Evolutionary conservation across 768 basidiomycete species (phyloP).

Genomic region (Pisolithus sp.): DNA sequence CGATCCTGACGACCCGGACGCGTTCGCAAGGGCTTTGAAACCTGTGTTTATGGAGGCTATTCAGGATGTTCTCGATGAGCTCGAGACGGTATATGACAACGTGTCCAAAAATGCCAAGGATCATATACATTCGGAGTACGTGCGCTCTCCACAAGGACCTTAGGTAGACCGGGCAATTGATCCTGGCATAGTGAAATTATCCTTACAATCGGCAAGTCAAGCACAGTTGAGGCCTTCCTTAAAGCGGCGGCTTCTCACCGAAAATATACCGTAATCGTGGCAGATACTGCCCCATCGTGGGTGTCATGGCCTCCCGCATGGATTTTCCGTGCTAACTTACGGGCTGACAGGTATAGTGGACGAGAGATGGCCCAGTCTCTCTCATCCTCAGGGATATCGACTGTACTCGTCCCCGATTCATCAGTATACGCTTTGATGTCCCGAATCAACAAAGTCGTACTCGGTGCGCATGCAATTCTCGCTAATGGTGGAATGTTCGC

Average conservation of each 20-base stretch:
- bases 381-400: constrained; percentile 75
- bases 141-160: constrained; percentile 3
- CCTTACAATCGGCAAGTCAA: constrained; percentile 88
- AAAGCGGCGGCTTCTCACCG: constrained; percentile 84
- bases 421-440: constrained; percentile 96
- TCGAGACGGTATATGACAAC: constrained; percentile 93
- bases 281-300: constrained; percentile 91
- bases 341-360: constrained; percentile 62
- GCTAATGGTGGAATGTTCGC: constrained; percentile 97
- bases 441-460: constrained; percentile 91
- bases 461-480: constrained; percentile 92
- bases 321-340: constrained; percentile 1
- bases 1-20: constrained; percentile 71
- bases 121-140: constrained; percentile 97
- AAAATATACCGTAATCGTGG: constrained; percentile 94
- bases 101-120: constrained; percentile 92
- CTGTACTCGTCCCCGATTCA: constrained; percentile 95
- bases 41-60: constrained; percentile 96
- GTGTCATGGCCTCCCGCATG: constrained; percentile 23
- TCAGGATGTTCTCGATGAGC: constrained; percentile 90
- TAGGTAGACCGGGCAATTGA: constrained; percentile 1
- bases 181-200: constrained; percentile 73
- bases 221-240: constrained; percentile 89
- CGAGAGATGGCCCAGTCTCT: constrained; percentile 79
- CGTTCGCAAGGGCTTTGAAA: constrained; percentile 72